A percentile compares a stretch with the other conserved stretches of the same genome.
These are phyloP conservation scores for Penicillium paxilli DNA, from an alignment of 495 filamentous ascomycete species.

Conservation along the genomic window DNA sequence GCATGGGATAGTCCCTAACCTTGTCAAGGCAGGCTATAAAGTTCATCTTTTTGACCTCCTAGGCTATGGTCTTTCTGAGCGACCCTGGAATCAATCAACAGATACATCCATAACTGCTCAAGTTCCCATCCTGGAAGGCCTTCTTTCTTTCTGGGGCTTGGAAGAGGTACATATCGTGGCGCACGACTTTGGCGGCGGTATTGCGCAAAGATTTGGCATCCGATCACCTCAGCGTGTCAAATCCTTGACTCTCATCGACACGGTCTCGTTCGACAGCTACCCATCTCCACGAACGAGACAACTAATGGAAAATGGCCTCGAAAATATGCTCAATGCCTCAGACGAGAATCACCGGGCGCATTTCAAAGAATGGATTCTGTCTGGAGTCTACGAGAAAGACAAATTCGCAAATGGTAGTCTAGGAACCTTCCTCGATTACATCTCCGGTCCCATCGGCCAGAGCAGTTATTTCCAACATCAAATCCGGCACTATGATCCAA, in stretches of 20 bases:
- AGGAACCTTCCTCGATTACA: conserved; percentile 8
- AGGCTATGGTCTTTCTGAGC: conserved; percentile 14
- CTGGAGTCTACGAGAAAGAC: conserved; percentile 5
- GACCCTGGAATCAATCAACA: conserved; percentile 4
- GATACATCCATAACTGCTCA: conserved; percentile 14
- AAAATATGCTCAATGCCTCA: not conserved
- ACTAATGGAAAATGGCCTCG: conserved; percentile 11
- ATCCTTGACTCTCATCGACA: conserved; percentile 9
- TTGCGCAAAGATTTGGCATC: conserved; percentile 11
- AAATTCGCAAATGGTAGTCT: conserved; percentile 3
- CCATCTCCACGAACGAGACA: conserved; percentile 12
- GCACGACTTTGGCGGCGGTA: conserved; percentile 12
- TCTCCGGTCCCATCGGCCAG: conserved; percentile 12
- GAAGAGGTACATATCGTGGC: conserved; percentile 6
- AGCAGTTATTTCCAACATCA: conserved; percentile 13
- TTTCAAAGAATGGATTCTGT: conserved; percentile 11
- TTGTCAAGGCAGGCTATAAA: not conserved
- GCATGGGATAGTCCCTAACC: conserved; percentile 6
- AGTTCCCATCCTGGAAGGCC: conserved; percentile 8
- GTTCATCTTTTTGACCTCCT: conserved; percentile 16
- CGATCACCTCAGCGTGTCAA: conserved; percentile 3
- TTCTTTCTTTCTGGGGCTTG: conserved; percentile 6
- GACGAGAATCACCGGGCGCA: conserved; percentile 3
- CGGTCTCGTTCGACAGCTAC: conserved; percentile 17
- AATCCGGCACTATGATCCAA: conserved; percentile 13